A percentile compares a stretch with the other conserved stretches of the same genome.
These are phyloP conservation scores for Aspergillus wentii DNA, from an alignment of 495 filamentous ascomycete genomes.

Conservation along the genomic window DNA sequence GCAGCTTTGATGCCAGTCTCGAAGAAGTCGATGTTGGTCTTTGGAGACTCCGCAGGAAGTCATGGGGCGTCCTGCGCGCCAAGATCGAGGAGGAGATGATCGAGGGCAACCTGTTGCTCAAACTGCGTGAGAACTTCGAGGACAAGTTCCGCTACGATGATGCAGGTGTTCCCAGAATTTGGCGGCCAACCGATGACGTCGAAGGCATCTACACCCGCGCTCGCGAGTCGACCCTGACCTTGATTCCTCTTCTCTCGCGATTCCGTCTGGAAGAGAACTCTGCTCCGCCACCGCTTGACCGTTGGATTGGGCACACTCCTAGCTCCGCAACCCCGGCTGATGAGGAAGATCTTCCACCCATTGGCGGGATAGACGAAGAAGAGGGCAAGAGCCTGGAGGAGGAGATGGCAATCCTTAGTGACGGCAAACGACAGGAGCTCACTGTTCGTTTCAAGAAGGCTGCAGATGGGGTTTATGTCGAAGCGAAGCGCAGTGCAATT, in stretches of 20 bases:
- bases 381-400: constrained; percentile 91
- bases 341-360: constrained; percentile 81
- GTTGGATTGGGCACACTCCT: constrained; percentile 80
- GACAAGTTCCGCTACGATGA: constrained; percentile 99
- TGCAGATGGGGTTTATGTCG: constrained; percentile 94
- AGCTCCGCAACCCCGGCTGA: constrained; percentile 70
- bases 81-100: constrained; percentile 97
- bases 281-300: constrained; percentile 70
- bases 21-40: constrained; percentile 91
- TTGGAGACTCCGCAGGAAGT: constrained; percentile 88
- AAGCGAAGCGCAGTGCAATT: constrained; percentile 94
- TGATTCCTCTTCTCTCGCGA: constrained; percentile 85
- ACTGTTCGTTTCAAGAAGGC: constrained; percentile 95
- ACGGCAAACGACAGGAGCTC: constrained; percentile 82
- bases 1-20: constrained; percentile 85
- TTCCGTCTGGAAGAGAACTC: constrained; percentile 69
- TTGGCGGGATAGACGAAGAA: constrained; percentile 87
- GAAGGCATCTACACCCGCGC: constrained; percentile 89
- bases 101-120: constrained; percentile 92
- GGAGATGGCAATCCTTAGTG: constrained; percentile 89
- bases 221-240: constrained; percentile 79
- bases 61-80: constrained; percentile 82
- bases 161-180: constrained; percentile 88
- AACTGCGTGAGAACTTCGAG: constrained; percentile 96
- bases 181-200: constrained; percentile 96